phyloP scores from a whole-genome alignment of 208 protist genomes.

The Trypanosoma cruzi region DNA sequence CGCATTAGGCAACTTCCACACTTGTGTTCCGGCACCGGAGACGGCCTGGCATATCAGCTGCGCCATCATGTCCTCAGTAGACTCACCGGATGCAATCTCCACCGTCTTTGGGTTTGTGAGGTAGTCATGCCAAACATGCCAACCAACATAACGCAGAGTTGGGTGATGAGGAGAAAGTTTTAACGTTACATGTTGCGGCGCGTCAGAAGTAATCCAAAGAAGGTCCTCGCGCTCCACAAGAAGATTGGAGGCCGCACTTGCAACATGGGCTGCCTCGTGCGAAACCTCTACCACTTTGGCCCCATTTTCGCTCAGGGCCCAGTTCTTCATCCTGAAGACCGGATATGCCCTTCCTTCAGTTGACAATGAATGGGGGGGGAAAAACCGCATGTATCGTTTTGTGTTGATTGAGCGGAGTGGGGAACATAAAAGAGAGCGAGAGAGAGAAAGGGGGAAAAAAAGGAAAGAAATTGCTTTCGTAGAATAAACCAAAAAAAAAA shows the following conservation, averaged over 20 bases:
- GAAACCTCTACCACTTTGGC: slow-evolving; percentile 71
- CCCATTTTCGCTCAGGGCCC: slow-evolving; percentile 54
- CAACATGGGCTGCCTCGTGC: slow-evolving; percentile 54
- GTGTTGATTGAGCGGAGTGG: no score
- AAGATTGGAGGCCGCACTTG: slow-evolving; percentile 68
- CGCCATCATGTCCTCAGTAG: slow-evolving; percentile 36
- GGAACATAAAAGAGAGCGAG: slow-evolving; percentile 10
- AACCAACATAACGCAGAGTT: slow-evolving; percentile 74
- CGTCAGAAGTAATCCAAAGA: slow-evolving; percentile 82
- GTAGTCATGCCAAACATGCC: slow-evolving; percentile 90
- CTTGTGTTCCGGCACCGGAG: slow-evolving; percentile 77
- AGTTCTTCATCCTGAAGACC: slow-evolving; percentile 51
- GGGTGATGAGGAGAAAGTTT: slow-evolving; percentile 50
- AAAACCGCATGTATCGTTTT: neutral
- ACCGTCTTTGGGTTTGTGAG: slow-evolving; percentile 82
- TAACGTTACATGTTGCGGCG: slow-evolving; percentile 82
- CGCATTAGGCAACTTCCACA: slow-evolving; percentile 73
- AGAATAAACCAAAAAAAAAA: no score
- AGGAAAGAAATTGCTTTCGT: no score
- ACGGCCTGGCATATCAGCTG: slow-evolving; percentile 76
- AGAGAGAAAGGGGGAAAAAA: neutral
- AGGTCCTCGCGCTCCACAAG: slow-evolving; percentile 61
- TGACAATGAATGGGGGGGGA: neutral
- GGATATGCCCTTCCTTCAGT: neutral
- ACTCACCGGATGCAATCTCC: slow-evolving; percentile 67